Evolutionary conservation across 2,329 filamentous ascomycete genomes (phyloP), one percentile per base, ranked within the genome.

Genomic region (Colletotrichum sp.): DNA sequence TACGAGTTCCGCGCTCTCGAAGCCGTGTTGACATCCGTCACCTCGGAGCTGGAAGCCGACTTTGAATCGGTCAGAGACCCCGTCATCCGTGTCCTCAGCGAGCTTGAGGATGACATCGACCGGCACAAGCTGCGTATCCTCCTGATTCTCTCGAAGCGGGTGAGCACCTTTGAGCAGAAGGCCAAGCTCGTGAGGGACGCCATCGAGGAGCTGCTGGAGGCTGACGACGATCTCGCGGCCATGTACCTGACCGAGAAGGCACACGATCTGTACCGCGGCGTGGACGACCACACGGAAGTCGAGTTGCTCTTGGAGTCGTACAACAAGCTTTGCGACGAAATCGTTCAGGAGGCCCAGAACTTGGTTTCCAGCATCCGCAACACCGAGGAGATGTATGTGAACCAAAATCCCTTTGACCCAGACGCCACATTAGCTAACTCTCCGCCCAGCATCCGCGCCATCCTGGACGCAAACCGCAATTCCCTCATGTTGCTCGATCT

Each of bases 241-340:
- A 99, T 99, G 97, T 99, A 99, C 82, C 87, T 99, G 77, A 96
- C 95, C 1, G 97, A 99, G 85, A 96, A 98, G 83, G 90, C 92
- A 4, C 91, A 92, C 69, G 95, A 96, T 77, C 89, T 94, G 21
- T 88, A 91, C 59, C 90, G 96, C 70, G 92, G 92, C 69, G 93
- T 96, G 77, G 92, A 98, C 79, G 96, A 98, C 81, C 96, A 99
- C 81, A 97, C 96, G 30, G 97, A 99, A 85, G 95, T 99, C 8
- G 97, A 99, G 86, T 96, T 99, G 93, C 89, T 99, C 65, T 88
- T 99, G 6, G 97, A 99, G 84, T 98, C 96, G 4, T 99, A 99
- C 84, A 95, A 99, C 85, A 99, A 99, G 85, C 94, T 99, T 57
- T 96, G 96, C 79, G 97, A 99, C 83, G 97, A 99, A 88, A 98